A percentile compares a stretch with the other conserved stretches of the same genome.
These are phyloP conservation scores for Alloteropsis semialata DNA, from an alignment of 176 grass and related monocot species.

Conservation along the genomic window DNA sequence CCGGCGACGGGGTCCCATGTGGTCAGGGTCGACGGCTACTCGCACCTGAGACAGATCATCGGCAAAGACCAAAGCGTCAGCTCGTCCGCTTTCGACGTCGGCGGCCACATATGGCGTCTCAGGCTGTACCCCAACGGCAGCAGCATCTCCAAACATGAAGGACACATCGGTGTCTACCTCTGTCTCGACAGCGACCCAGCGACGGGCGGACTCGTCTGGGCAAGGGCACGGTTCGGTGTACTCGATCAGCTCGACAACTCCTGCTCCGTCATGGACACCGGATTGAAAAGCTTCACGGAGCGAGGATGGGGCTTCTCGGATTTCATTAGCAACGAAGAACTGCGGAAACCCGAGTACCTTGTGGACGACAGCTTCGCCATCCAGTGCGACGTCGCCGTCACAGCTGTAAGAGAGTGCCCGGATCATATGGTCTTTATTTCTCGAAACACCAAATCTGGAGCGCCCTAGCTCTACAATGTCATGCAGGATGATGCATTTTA, in stretches of 20 bases:
- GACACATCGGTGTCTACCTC: not conserved
- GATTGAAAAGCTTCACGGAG: not conserved
- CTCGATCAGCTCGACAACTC: not conserved
- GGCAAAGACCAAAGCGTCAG: not conserved
- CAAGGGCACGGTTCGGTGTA: not conserved
- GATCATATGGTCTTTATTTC: not conserved
- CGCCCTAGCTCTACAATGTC: not conserved
- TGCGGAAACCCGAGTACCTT: not conserved
- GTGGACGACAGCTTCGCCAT: not conserved
- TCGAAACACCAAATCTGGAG: not conserved
- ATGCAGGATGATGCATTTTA: too few species aligned
- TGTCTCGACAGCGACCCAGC: not conserved
- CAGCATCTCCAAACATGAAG: not conserved
- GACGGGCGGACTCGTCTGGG: not conserved
- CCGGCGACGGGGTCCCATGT: too few species aligned
- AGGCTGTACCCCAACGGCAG: not conserved
- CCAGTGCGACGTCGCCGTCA: not conserved
- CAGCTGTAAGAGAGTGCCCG: not conserved
- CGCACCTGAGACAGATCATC: too few species aligned
- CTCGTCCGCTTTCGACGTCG: not conserved
- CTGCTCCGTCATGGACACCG: not conserved
- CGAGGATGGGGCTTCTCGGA: not conserved
- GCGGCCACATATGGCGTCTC: not conserved
- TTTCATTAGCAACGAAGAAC: not conserved
- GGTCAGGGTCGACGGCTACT: too few species aligned